Percentiles rank a stretch among this genome's conserved stretches.
These are phyloP conservation scores for Collybiopsis luxurians DNA, from an alignment of 768 basidiomycete species.

Conservation along the genomic window DNA sequence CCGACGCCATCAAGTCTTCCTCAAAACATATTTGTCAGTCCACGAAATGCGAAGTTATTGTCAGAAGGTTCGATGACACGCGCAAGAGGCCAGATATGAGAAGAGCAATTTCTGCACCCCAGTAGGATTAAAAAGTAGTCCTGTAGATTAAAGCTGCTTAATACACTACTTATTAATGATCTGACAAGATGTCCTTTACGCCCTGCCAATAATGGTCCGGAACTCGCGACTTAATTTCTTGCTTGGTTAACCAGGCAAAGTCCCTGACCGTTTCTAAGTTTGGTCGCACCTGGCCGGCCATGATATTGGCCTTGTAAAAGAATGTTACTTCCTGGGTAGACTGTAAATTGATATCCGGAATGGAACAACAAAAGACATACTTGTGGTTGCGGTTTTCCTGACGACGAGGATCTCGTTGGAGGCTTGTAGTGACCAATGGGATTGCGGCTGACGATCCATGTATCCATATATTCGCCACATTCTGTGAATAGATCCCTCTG, in stretches of 20 bases:
- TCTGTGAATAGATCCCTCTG: conserved; percentile 64
- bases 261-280: conserved; percentile 54
- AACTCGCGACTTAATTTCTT: conserved; percentile 79
- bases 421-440: conserved; percentile 81
- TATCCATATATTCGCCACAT: conserved; percentile 84
- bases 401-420: conserved; percentile 26
- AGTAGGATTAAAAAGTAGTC: conserved; percentile 22
- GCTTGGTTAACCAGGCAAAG: conserved; percentile 93
- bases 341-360: neutral
- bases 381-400: conserved; percentile 28
- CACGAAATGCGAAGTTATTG: conserved; percentile 83
- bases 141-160: neutral
- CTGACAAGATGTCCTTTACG: conserved; percentile 80
- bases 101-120: conserved; percentile 52
- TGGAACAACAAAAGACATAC: conserved; percentile 25
- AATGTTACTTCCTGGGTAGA: conserved; percentile 67
- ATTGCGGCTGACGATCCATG: conserved; percentile 89
- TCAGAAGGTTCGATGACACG: conserved; percentile 89
- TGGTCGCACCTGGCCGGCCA: conserved; percentile 80
- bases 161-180: conserved; percentile 37
- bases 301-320: conserved; percentile 92
- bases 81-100: conserved; percentile 60
- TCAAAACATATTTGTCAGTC: conserved; percentile 89
- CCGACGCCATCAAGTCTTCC: conserved; percentile 66
- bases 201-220: conserved; percentile 69